Evolutionary conservation across 352 stramenopile genomes (phyloP).

Genomic region (Phytopythium kandeliae): DNA sequence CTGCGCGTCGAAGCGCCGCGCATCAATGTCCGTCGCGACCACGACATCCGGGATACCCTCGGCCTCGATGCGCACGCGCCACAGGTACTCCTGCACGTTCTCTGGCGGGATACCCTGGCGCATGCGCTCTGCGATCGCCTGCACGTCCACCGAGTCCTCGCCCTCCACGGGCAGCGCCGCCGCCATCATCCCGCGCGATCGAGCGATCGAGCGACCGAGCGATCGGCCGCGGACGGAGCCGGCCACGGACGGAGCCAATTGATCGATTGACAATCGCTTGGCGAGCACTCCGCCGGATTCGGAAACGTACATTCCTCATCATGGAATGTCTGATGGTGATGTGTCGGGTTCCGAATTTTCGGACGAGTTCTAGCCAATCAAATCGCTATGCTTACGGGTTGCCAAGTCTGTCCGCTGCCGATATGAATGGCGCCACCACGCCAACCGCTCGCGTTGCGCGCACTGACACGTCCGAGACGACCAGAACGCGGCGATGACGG

Average conservation of each 20-base stretch:
- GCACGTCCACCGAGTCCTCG: conserved; percentile 43
- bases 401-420: too few species aligned
- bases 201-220: neutral
- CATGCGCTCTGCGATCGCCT: conserved; percentile 59
- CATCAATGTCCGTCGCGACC: conserved; percentile 62
- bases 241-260: neutral
- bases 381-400: too few species aligned
- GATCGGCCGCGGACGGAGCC: too few species aligned
- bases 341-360: too few species aligned
- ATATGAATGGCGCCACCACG: neutral
- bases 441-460: neutral
- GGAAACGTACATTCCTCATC: too few species aligned
- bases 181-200: conserved; percentile 47
- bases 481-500: neutral
- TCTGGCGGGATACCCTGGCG: conserved; percentile 48
- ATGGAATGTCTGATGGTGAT: too few species aligned
- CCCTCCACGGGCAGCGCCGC: conserved; percentile 59
- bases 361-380: too few species aligned
- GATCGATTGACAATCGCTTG: too few species aligned
- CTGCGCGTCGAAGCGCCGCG: conserved; percentile 51
- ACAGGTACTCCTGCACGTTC: conserved; percentile 83
- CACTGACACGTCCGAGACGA: neutral
- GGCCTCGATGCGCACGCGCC: conserved; percentile 74
- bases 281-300: too few species aligned
- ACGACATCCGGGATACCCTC: conserved; percentile 76